Conservation (phyloP, 1,139 yeast species). For the Hanseniaspora gamundiae region DNA sequence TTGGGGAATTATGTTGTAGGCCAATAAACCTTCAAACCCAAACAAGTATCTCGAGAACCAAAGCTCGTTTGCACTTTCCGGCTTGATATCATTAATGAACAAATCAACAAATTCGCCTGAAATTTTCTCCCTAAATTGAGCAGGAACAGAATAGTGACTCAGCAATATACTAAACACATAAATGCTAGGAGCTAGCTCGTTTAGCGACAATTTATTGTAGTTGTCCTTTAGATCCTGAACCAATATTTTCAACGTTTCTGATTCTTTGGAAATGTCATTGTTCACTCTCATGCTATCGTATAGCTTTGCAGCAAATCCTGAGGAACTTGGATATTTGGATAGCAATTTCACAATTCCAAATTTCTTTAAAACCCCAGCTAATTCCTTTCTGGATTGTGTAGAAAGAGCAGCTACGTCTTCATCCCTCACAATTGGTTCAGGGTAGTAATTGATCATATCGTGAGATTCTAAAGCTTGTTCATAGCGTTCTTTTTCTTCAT, state of each 20-base stretch:
- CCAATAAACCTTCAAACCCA: constrained; percentile 37
- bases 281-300: not conserved
- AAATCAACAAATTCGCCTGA: constrained; percentile 32
- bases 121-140: constrained; percentile 19
- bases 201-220: not conserved
- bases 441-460: not conserved
- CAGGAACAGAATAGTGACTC: constrained; percentile 19
- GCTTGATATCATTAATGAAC: constrained; percentile 23
- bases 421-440: not conserved
- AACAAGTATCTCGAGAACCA: constrained; percentile 43
- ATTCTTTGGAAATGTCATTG: not conserved
- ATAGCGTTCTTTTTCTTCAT: constrained; percentile 17
- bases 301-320: constrained; percentile 1
- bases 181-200: constrained; percentile 31
- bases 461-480: constrained; percentile 10
- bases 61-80: constrained; percentile 29
- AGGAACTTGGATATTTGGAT: not conserved
- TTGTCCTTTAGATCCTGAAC: not conserved
- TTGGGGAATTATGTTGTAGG: constrained; percentile 34
- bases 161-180: constrained; percentile 38
- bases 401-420: not conserved
- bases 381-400: not conserved
- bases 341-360: not conserved
- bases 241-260: not conserved
- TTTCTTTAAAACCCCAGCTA: not conserved